Conservation (phyloP, 176 grass and related monocot species). For the Puya raimondii region DNA sequence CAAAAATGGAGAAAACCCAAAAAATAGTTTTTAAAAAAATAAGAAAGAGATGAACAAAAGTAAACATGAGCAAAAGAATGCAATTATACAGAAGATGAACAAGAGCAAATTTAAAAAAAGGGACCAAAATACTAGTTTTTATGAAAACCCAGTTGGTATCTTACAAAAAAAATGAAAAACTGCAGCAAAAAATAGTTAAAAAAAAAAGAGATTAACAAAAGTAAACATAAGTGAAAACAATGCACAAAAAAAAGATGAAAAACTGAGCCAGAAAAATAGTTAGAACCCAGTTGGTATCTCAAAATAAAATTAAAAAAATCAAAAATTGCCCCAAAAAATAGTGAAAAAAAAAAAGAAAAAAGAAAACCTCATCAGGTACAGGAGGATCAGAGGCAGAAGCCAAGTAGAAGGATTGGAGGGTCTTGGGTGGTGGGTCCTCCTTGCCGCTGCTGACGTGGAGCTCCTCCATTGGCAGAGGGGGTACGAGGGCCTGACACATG, state of each 20-base stretch:
- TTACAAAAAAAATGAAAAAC: no score
- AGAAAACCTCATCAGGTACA: conserved; percentile 54
- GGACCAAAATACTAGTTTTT: no score
- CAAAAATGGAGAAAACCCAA: no score
- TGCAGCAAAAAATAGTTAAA: no score
- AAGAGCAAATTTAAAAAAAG: no score
- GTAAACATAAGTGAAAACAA: not conserved
- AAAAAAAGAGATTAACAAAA: not conserved
- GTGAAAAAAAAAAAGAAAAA: not conserved
- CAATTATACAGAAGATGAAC: no score
- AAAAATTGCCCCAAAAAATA: not conserved
- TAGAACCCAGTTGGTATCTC: not conserved
- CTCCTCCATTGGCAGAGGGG: conserved; percentile 32
- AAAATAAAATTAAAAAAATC: not conserved
- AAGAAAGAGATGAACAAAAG: no score
- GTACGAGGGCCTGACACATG: conserved; percentile 46
- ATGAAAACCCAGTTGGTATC: no score
- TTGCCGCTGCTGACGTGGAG: conserved; percentile 5
- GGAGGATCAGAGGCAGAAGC: conserved; percentile 56
- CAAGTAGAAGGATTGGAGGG: conserved; percentile 38
- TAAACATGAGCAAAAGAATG: no score
- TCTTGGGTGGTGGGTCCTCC: conserved; percentile 2
- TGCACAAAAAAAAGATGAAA: not conserved
- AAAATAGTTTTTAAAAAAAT: no score
- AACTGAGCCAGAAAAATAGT: not conserved